phyloP scores from a whole-genome alignment of 2,329 filamentous ascomycete species.

The Nothomitra cinnamomea region DNA sequence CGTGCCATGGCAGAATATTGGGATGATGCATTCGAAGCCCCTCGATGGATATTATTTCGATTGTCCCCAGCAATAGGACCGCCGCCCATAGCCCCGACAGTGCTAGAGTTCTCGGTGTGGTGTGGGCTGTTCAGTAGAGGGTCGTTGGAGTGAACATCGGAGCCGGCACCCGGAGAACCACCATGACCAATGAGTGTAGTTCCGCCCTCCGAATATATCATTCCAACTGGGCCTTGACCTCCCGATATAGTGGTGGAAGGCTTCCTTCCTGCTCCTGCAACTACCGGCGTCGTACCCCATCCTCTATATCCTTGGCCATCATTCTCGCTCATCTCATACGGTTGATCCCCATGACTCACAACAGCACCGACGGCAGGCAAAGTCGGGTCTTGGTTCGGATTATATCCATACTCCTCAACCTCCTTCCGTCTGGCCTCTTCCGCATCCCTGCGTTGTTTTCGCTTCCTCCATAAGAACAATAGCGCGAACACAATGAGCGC shows the following conservation, averaged over 20 bases:
- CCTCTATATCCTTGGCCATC: slow-evolving; percentile 70
- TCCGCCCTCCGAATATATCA: slow-evolving; percentile 54
- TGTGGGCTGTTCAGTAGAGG: slow-evolving; percentile 32
- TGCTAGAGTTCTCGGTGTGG: slow-evolving; percentile 56
- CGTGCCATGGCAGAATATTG: slow-evolving; percentile 72
- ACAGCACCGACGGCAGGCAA: slow-evolving; percentile 43
- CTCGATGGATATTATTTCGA: slow-evolving; percentile 56
- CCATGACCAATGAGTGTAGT: background rate
- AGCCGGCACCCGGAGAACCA: slow-evolving; percentile 25
- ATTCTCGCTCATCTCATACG: slow-evolving; percentile 65
- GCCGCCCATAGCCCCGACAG: slow-evolving; percentile 61
- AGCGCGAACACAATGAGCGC: slow-evolving; percentile 61
- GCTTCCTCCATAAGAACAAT: slow-evolving; percentile 74
- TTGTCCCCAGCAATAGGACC: slow-evolving; percentile 43
- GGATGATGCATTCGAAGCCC: slow-evolving; percentile 88
- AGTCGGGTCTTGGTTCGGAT: slow-evolving; percentile 88
- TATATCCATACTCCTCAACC: slow-evolving; percentile 93
- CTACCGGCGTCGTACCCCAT: slow-evolving; percentile 67
- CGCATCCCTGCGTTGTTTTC: slow-evolving; percentile 67
- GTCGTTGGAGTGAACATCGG: slow-evolving; percentile 55
- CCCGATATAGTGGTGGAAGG: slow-evolving; percentile 77
- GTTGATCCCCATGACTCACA: slow-evolving; percentile 31
- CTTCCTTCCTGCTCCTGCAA: slow-evolving; percentile 52
- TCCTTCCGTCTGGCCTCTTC: slow-evolving; percentile 88
- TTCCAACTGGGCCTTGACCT: slow-evolving; percentile 30